Base-by-base conservation (phyloP, 306 rosid species). In the Dryas drummondii region DNA sequence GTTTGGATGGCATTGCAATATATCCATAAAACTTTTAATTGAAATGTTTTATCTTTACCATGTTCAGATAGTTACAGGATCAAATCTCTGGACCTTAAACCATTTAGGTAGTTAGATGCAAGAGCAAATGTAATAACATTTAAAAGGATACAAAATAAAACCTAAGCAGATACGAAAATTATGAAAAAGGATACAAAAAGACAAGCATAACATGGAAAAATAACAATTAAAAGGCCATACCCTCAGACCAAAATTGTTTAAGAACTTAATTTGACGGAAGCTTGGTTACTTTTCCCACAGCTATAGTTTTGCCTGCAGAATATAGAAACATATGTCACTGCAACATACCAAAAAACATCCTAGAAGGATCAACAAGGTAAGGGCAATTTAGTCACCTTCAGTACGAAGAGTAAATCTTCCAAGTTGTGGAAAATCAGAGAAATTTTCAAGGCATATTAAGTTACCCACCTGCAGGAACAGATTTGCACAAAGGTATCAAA, bases 381-480 rank as follows among this genome's bases (percentile, higher is more conserved):
- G 17, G 56, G 9, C 65, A 64, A 27, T 27, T 70, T 47, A 49
- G 56, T 80, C 72, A 96, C 99, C 99, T 86, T 96, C 99, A 48
- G 93, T 92, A 22, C 99, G 99, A 79, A 96, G 98, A 53, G 99
- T 96, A 72, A 96, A 96, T 84, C 99, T 87, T 82, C 99, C 99
- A 16, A 96, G 97, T 76, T 96, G 99, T 3, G 97, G 91, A 77
- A 87, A 83, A 63, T 89, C 88, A 14, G 94, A 27, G 56, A 96
- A 96, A 80, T 85, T 90, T 86, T 96, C 99, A 15, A 92, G 3
- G 77, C 99, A 92, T 76, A 96, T 92, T 56, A 47, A 0, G 80
- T 76, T 96, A 70, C 19, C 84, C 76, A 90, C 99, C 99, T 96
- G 85, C 27, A 32, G 66, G 65, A 59, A 58, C 69, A 78, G 41